phyloP scores from a whole-genome alignment of 2,329 filamentous ascomycete genomes.

The Pyricularia pennisetigena region DNA sequence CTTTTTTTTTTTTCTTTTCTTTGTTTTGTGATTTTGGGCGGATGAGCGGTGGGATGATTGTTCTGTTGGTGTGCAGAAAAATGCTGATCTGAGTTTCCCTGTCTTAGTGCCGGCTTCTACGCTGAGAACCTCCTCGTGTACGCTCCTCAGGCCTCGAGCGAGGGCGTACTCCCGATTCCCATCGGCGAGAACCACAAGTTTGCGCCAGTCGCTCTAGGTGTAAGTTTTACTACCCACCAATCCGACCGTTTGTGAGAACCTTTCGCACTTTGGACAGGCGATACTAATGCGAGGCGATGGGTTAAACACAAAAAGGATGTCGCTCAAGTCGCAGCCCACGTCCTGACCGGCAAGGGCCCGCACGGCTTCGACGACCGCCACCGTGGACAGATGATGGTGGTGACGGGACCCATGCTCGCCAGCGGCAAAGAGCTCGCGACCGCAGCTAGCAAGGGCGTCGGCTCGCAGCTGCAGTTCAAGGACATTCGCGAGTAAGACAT shows the following conservation, averaged over 20 bases:
- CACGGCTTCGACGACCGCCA: conserved; percentile 39
- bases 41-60: too few species aligned
- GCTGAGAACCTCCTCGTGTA: conserved; percentile 41
- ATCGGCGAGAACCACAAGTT: conserved; percentile 38
- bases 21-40: neutral
- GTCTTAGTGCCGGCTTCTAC: conserved; percentile 32
- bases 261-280: neutral
- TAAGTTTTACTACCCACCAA: conserved; percentile 16
- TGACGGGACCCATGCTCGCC: conserved; percentile 38
- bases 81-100: neutral
- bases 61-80: neutral
- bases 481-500: conserved; percentile 30
- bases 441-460: conserved; percentile 32
- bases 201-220: conserved; percentile 35
- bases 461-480: conserved; percentile 31
- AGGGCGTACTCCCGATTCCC: conserved; percentile 33
- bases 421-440: conserved; percentile 34
- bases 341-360: conserved; percentile 34
- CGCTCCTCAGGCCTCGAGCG: conserved; percentile 30
- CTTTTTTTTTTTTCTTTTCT: too few species aligned
- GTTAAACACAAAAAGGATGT: conserved; percentile 23
- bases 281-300: conserved; percentile 9
- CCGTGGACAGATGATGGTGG: conserved; percentile 40
- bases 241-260: too few species aligned
- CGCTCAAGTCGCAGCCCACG: conserved; percentile 34